Percentiles rank a stretch among this genome's conserved stretches.
phyloP scores from a whole-genome alignment of 768 basidiomycete species.

The Pseudohyphozyma bogoriensis region DNA sequence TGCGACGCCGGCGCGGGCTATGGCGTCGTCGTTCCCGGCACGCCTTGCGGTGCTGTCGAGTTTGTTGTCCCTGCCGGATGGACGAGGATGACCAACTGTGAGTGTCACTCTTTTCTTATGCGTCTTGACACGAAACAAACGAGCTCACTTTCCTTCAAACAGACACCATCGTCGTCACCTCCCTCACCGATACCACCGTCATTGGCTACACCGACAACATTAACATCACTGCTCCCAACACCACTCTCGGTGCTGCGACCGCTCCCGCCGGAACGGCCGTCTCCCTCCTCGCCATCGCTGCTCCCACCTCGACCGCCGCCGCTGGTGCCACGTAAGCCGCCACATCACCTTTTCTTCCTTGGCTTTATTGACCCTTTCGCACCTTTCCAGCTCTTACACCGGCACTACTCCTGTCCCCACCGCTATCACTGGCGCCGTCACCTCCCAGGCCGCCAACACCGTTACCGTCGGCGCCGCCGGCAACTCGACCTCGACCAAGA shows the following conservation, averaged over 20 bases:
- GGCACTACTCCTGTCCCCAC: no score
- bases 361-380: no score
- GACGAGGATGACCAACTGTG: slow-evolving; percentile 21
- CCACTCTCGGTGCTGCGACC: not conserved
- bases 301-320: slow-evolving; percentile 1
- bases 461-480: no score
- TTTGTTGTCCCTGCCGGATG: slow-evolving; percentile 20
- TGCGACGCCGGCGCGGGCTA: slow-evolving; percentile 20
- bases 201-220: slow-evolving; percentile 28
- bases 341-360: no score
- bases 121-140: not conserved
- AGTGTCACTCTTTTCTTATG: no score
- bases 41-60: slow-evolving; percentile 20
- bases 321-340: no score
- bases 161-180: slow-evolving; percentile 28
- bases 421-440: no score
- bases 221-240: slow-evolving; percentile 7
- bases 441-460: no score
- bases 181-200: slow-evolving; percentile 8
- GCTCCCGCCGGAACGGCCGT: slow-evolving; percentile 12
- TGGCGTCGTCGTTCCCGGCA: slow-evolving; percentile 12
- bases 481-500: not conserved
- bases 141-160: not conserved
- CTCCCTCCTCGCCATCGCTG: slow-evolving; percentile 7
- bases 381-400: no score